Conservation (phyloP, 495 filamentous ascomycete genomes). For the Daldinia childiae region DNA sequence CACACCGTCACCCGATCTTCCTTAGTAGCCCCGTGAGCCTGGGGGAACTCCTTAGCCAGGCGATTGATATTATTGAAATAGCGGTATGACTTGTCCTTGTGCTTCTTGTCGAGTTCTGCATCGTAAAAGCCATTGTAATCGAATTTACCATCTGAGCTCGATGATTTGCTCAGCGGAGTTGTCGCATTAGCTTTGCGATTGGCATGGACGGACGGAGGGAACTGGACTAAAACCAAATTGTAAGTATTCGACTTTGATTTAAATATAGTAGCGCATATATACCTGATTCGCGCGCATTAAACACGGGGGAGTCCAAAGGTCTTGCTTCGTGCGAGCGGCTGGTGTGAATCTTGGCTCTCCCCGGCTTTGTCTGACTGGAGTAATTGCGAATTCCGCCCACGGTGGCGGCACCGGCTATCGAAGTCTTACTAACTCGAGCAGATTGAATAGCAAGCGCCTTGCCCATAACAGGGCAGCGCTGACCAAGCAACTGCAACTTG, state of each 20-base stretch:
- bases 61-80: constrained; percentile 99
- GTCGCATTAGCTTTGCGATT: constrained; percentile 49
- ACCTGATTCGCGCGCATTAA: constrained; percentile 68
- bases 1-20: constrained; percentile 96
- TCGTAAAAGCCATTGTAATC: constrained; percentile 93
- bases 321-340: constrained; percentile 76
- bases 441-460: constrained; percentile 94
- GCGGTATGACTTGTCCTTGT: constrained; percentile 98
- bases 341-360: constrained; percentile 82
- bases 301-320: constrained; percentile 69
- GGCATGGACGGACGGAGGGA: constrained; percentile 50
- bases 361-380: constrained; percentile 57
- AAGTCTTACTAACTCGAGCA: constrained; percentile 55
- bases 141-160: constrained; percentile 65
- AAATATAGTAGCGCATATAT: constrained; percentile 29
- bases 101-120: constrained; percentile 93
- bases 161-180: constrained; percentile 30
- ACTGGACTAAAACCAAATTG: constrained; percentile 45
- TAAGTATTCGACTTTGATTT: constrained; percentile 33
- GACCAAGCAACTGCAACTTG: constrained; percentile 92
- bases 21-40: constrained; percentile 84
- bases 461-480: constrained; percentile 98
- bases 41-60: constrained; percentile 93
- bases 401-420: constrained; percentile 50
- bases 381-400: constrained; percentile 56